phyloP scores from a whole-genome alignment of 345 rosid genomes.

The rapeseed (Brassica napus) region Da-Ae NC_063444.1:15072501-15073000 shows the following conservation, averaged over 20 bases:
- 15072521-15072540: not conserved
- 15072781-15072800: not conserved
- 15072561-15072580: not conserved
- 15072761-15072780: constrained; percentile 1
- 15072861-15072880: constrained; percentile 81
- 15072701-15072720: constrained; percentile 9
- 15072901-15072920: constrained; percentile 77
- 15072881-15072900: constrained; percentile 71
- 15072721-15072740: not conserved
- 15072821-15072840: constrained; percentile 70
- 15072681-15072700: not conserved
- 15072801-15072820: constrained; percentile 5
- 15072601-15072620: constrained; percentile 73
- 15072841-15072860: constrained; percentile 96
- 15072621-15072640: constrained; percentile 92
- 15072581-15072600: constrained; percentile 18
- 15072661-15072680: constrained; percentile 57
- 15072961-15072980: not conserved
- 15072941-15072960: not conserved
- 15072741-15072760: constrained; percentile 24
- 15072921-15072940: constrained; percentile 56
- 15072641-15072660: constrained; percentile 89
- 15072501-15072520: not conserved
- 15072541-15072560: constrained; percentile 17
- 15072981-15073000: not conserved